Percentiles rank a stretch among this genome's conserved stretches.
Conservation (phyloP, 345 rosid genomes). For the Eucalyptus sp. region DNA sequence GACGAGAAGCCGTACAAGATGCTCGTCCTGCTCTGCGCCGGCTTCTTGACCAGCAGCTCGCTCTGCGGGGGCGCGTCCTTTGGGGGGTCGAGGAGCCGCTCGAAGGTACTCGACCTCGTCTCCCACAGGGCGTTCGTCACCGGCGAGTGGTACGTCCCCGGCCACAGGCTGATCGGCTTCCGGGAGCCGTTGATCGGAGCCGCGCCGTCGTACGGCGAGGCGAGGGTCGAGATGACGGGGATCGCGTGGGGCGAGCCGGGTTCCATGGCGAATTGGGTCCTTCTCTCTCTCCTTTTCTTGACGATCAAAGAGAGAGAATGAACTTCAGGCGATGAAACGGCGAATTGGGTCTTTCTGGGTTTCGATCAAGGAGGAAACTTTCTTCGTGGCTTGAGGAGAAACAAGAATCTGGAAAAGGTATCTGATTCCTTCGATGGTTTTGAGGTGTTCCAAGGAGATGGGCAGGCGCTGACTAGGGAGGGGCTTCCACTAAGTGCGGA, state of each 20-base stretch:
- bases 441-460: background rate
- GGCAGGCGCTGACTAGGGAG: background rate
- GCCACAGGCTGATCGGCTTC: constrained; percentile 80
- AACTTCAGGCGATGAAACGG: background rate
- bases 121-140: constrained; percentile 80
- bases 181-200: constrained; percentile 1
- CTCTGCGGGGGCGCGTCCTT: constrained; percentile 79
- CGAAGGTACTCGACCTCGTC: constrained; percentile 63
- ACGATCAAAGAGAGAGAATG: background rate
- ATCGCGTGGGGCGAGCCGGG: constrained; percentile 26
- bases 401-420: background rate
- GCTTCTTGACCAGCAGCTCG: constrained; percentile 49
- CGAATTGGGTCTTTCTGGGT: background rate
- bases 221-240: constrained; percentile 56
- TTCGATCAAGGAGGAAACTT: background rate
- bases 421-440: background rate
- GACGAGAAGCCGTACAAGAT: constrained; percentile 56
- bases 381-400: background rate
- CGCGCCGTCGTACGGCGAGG: constrained; percentile 28
- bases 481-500: background rate
- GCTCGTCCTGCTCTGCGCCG: constrained; percentile 55
- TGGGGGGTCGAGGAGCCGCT: constrained; percentile 66
- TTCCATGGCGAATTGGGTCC: background rate
- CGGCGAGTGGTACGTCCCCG: constrained; percentile 85
- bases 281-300: background rate